These are phyloP conservation scores for Daldinia childiae DNA, from an alignment of 495 filamentous ascomycete genomes.

Conservation along the genomic window DNA sequence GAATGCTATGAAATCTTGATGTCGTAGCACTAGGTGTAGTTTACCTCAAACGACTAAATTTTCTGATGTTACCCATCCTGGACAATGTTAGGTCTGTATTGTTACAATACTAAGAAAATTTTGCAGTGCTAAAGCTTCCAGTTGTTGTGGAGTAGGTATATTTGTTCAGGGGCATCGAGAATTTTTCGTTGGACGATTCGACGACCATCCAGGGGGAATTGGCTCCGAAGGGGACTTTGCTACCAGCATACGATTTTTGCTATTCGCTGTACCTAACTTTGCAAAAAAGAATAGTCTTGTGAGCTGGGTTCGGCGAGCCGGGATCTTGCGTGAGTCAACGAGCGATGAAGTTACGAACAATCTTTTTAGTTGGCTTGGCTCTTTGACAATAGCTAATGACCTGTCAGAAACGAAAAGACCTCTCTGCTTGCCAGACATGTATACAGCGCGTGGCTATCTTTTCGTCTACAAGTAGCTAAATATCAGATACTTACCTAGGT, in stretches of 20 bases:
- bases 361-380: constrained; percentile 6
- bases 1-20: background rate
- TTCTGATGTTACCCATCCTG: constrained; percentile 1
- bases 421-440: background rate
- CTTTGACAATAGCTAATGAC: constrained; percentile 10
- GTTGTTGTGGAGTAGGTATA: background rate
- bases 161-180: background rate
- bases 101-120: background rate
- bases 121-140: background rate
- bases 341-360: background rate
- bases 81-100: background rate
- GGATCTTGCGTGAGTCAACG: background rate
- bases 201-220: background rate
- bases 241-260: background rate
- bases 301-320: background rate
- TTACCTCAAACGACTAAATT: constrained; percentile 8
- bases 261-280: background rate
- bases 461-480: constrained; percentile 5
- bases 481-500: background rate
- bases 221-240: background rate
- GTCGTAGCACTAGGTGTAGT: background rate
- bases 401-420: background rate
- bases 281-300: background rate
- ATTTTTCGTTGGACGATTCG: constrained; percentile 8
- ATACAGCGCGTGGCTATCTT: background rate